These are phyloP conservation scores for Boechera retrofracta DNA, from an alignment of 345 rosid genomes.

Conservation along the genomic window DNA sequence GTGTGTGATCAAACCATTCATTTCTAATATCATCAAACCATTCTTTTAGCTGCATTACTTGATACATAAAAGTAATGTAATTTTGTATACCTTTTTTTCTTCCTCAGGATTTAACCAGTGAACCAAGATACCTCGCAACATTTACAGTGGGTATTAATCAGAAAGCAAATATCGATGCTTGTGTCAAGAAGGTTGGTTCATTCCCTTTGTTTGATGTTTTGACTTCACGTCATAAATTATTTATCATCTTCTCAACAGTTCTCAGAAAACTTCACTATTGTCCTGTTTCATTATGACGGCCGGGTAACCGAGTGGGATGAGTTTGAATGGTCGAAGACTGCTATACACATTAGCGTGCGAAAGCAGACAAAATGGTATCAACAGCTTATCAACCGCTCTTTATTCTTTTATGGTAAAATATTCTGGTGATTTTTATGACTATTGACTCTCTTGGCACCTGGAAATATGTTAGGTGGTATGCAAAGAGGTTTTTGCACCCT, in stretches of 20 bases:
- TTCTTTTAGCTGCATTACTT: slow-evolving; percentile 11
- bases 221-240: slow-evolving; percentile 10
- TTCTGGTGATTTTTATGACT: slow-evolving; percentile 17
- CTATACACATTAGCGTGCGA: slow-evolving; percentile 83
- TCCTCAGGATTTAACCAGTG: slow-evolving; percentile 73
- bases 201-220: slow-evolving; percentile 17
- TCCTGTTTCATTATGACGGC: slow-evolving; percentile 96
- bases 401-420: slow-evolving; percentile 14
- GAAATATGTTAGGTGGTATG: slow-evolving; percentile 86
- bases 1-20: slow-evolving; percentile 47
- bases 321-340: slow-evolving; percentile 95
- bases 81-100: slow-evolving; percentile 8
- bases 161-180: slow-evolving; percentile 75
- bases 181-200: slow-evolving; percentile 80
- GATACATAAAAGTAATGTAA: slow-evolving; percentile 15
- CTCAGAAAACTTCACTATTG: slow-evolving; percentile 82
- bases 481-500: slow-evolving; percentile 98
- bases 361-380: slow-evolving; percentile 96
- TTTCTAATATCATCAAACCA: slow-evolving; percentile 7
- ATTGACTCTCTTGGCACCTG: slow-evolving; percentile 24
- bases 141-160: slow-evolving; percentile 91
- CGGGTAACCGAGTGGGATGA: slow-evolving; percentile 92
- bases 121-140: slow-evolving; percentile 80
- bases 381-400: not conserved
- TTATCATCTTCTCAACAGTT: slow-evolving; percentile 61